Percentiles rank a stretch among this genome's conserved stretches.
These are phyloP conservation scores for Crithidia mellificae DNA, from an alignment of 208 protist genomes.

Conservation along the genomic window DNA sequence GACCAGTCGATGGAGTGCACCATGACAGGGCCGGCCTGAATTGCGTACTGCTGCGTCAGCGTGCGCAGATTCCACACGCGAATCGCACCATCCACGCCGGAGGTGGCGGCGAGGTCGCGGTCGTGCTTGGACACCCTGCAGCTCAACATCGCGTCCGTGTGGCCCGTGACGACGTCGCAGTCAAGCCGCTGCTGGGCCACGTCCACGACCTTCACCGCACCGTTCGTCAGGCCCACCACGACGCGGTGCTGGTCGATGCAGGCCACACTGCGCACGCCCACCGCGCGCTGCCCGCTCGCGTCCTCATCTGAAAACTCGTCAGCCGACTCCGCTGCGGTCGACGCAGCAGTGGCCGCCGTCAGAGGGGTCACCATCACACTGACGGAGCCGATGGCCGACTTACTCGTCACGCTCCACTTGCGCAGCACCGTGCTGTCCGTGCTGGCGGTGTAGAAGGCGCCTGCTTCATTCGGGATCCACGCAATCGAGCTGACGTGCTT, in stretches of 20 bases:
- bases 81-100: constrained; percentile 82
- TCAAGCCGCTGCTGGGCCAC: constrained; percentile 49
- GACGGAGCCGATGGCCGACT: constrained; percentile 43
- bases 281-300: not conserved
- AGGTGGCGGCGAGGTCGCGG: constrained; percentile 75
- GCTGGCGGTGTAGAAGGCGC: constrained; percentile 76
- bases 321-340: not conserved
- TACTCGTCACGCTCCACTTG: constrained; percentile 73
- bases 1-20: constrained; percentile 83
- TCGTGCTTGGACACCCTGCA: constrained; percentile 77
- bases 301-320: not conserved
- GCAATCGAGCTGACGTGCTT: constrained; percentile 66
- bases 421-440: constrained; percentile 48
- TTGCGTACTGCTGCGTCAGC: constrained; percentile 50
- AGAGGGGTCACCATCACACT: constrained; percentile 39
- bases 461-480: constrained; percentile 61
- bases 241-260: constrained; percentile 54
- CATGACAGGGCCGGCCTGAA: constrained; percentile 67
- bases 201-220: constrained; percentile 81
- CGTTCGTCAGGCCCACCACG: constrained; percentile 65
- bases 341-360: constrained; percentile 8
- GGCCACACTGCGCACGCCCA: constrained; percentile 47
- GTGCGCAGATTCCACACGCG: constrained; percentile 83
- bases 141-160: constrained; percentile 85
- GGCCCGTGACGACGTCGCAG: constrained; percentile 55